These are phyloP conservation scores for Chlamydomonas sp. DNA, from an alignment of 139 green algal genomes.

Conservation along the genomic window DNA sequence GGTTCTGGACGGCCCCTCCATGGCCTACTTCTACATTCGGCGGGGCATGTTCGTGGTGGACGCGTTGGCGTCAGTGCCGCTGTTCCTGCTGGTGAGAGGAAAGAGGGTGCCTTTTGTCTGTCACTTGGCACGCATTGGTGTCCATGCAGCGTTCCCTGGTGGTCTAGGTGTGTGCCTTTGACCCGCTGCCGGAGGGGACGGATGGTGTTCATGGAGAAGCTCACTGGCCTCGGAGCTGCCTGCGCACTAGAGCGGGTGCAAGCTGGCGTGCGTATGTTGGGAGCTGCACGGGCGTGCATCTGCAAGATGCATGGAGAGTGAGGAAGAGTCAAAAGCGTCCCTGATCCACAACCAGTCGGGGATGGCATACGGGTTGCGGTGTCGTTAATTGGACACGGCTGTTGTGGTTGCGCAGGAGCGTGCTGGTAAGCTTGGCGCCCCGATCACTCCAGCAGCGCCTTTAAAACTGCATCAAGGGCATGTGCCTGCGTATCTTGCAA, in stretches of 20 bases:
- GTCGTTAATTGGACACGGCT: too few relatives aligned
- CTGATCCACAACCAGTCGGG: too few relatives aligned
- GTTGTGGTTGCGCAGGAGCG: too few relatives aligned
- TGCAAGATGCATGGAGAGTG: too few relatives aligned
- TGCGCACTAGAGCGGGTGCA: too few relatives aligned
- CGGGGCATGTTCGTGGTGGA: conserved; percentile 33
- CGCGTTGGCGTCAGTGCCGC: conserved; percentile 26
- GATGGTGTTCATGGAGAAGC: background rate
- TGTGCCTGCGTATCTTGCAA: background rate
- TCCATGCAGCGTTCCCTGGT: background rate
- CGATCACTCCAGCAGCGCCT: background rate
- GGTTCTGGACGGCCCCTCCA: conserved; percentile 1
- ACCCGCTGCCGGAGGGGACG: background rate
- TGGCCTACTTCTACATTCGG: conserved; percentile 16
- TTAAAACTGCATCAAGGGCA: background rate
- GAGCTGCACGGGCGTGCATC: too few relatives aligned
- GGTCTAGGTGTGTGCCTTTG: background rate
- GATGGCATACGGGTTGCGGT: too few relatives aligned
- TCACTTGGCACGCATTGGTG: background rate
- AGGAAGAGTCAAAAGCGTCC: too few relatives aligned
- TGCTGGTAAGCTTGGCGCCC: too few relatives aligned
- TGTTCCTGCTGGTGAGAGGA: conserved; percentile 39
- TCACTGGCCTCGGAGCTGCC: background rate
- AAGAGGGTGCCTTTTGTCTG: background rate
- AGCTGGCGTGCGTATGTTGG: too few relatives aligned